Base-by-base conservation (phyloP, 768 basidiomycete genomes). In the Pleurotus ostreatus region DNA sequence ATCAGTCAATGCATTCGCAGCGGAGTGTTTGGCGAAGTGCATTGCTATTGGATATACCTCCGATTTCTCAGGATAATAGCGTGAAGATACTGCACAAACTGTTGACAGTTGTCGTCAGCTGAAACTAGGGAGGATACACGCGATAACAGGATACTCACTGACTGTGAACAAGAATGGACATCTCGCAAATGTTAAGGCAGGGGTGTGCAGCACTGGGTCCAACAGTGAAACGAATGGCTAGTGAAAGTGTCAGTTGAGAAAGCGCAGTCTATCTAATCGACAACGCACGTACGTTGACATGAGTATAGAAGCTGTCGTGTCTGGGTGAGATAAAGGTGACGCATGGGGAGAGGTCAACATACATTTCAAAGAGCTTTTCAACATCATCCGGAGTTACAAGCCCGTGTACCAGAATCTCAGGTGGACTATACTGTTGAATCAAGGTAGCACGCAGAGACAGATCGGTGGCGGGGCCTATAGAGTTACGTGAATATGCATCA, bases 91-190 rank as follows among this genome's bases (percentile, higher is more conserved):
- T 6, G 93, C 92, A 60, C 92, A 95, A 43, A 96, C 88, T 88
- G 62, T 60, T 41, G 15, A 30, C 12, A 22, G 12, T 57, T 7
- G 34, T 25, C 37, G 12, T 47, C 46, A 18, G 7, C 13, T n/a
- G 22, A 8, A 9, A 34, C 4, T n/a, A 53, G 23, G 15, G 8
- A 18, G 23, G 13, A 16, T 37, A 8, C 37, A 55, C 44, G 13
- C 53, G 30, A 41, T 30, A n/a, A 60, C 39, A 5, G 16, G 22
- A 47, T 55, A 83, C 82, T 74, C 56, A 88, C 88, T 79, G 57
- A 92, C 91, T 46, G 93, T 95, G 68, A 94, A 93, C 34, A 96
- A 75, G 75, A 94, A 96, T 0, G 94, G 93, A 63, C 89, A 92
- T 53, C 94, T 78, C 16, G 88, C 82, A 62, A 90, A 92, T 8